phyloP scores from a whole-genome alignment of 2,329 filamentous ascomycete genomes.

The Penicillium thymicola region DNA sequence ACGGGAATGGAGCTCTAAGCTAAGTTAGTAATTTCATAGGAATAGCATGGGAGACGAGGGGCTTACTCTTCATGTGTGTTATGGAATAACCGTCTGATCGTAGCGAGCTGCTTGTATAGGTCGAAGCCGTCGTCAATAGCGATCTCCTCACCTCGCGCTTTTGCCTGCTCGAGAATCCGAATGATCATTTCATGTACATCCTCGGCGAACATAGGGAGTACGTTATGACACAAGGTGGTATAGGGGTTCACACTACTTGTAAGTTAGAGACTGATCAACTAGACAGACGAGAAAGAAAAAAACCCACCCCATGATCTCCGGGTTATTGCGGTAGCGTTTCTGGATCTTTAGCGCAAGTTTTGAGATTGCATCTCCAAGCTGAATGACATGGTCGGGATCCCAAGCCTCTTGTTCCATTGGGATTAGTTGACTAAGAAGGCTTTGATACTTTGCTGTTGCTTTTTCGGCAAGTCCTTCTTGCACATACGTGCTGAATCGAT shows the following conservation, averaged over 20 bases:
- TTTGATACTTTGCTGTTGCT: conserved; percentile 75
- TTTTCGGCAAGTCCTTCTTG: conserved; percentile 69
- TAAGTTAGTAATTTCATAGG: conserved; percentile 11
- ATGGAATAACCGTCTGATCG: conserved; percentile 76
- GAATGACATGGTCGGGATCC: conserved; percentile 87
- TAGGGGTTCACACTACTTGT: conserved; percentile 53
- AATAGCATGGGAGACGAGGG: neutral
- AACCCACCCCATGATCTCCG: conserved; percentile 72
- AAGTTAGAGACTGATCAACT: conserved; percentile 17
- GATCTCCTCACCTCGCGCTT: conserved; percentile 69
- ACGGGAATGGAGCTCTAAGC: conserved; percentile 65
- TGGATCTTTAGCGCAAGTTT: conserved; percentile 84
- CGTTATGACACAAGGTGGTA: conserved; percentile 73
- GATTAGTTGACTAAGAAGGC: conserved; percentile 74
- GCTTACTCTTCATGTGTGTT: conserved; percentile 64
- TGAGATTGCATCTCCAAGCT: conserved; percentile 80
- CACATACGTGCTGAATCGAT: conserved; percentile 69
- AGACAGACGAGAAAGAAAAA: conserved; percentile 48
- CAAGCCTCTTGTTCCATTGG: conserved; percentile 77
- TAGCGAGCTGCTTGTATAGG: conserved; percentile 82
- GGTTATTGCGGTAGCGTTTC: conserved; percentile 86
- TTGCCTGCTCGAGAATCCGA: conserved; percentile 71
- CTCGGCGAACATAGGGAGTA: conserved; percentile 85
- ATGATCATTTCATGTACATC: conserved; percentile 83
- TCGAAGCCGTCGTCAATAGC: conserved; percentile 91